Base-by-base conservation (phyloP, 2,329 filamentous ascomycete genomes). In the Hawksworthiomyces lignivorus region DNA sequence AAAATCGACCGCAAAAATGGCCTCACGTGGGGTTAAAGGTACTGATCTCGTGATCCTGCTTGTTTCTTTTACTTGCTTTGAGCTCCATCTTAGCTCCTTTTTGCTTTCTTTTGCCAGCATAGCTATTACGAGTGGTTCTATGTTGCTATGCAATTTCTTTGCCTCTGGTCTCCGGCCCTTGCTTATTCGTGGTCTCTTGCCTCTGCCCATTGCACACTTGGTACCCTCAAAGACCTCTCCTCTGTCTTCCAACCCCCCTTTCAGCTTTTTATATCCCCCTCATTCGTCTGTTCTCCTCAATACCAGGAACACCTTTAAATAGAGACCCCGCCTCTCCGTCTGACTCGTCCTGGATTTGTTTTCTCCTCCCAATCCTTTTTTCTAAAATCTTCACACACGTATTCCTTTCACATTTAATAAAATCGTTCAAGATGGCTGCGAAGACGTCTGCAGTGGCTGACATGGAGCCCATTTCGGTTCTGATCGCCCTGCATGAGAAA, bases 381-480 rank as follows among this genome's bases (percentile, higher is more conserved):
- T 27, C 9, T 30, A 28, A 22, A 19, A n/a, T 14, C 34, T 14
- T 26, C 21, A 14, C 30, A 28, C 33, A 18, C 27, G 28, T 36
- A 36, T 36, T n/a, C 21, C n/a, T 27, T 12, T 18, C n/a, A 15
- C 26, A 15, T 20, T 5, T 26, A 8, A 8, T 26, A 26, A 53
- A 50, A 44, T 54, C 56, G 55, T 53, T 50, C 65, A 74, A 62
- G 62, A 79, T 79, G 75, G 69, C 72, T 59, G 62, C 62, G 57
- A 77, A 77, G 69, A 67, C 63, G 52, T 74, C 73, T 61, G 73
- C 73, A 57, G 71, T 75, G 60, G 66, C 68, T 54, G 73, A 77
- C 57, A 70, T 47, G 33, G 54, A 78, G 58, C 73, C 73, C 51
- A 65, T 79, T 55, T 68, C 77, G 50, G 72, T 79, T 51, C 71